Evolutionary conservation across 2,329 filamentous ascomycete genomes (phyloP).

Genomic region (Dothistroma septosporum): DNA sequence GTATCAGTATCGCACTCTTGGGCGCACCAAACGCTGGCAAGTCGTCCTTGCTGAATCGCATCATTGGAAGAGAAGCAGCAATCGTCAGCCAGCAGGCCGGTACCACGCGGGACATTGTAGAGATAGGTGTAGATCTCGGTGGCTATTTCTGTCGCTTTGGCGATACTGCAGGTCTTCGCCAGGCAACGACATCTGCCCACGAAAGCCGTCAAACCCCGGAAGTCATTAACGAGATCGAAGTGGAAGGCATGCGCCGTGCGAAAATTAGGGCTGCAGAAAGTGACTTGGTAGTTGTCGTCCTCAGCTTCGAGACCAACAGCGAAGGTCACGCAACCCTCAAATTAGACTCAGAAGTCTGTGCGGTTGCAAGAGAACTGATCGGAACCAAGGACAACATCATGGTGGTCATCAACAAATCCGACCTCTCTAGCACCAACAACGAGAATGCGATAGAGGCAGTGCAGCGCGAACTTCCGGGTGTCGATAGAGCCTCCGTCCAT

Average conservation of each 20-base stretch:
- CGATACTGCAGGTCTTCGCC: conserved; percentile 83
- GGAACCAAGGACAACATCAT: conserved; percentile 51
- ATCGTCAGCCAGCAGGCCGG: conserved; percentile 92
- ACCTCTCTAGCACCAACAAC: conserved; percentile 36
- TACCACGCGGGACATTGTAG: conserved; percentile 89
- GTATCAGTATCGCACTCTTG: conserved; percentile 79
- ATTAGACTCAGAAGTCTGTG: conserved; percentile 54
- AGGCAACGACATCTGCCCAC: conserved; percentile 8
- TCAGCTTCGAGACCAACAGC: conserved; percentile 60
- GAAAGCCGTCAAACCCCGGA: conserved; percentile 12
- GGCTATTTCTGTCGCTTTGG: conserved; percentile 92
- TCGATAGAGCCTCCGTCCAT: conserved; percentile 48
- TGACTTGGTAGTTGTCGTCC: conserved; percentile 77
- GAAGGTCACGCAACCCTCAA: conserved; percentile 12
- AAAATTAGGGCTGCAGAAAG: conserved; percentile 75
- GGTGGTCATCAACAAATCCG: conserved; percentile 59
- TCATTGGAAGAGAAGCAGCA: conserved; percentile 88
- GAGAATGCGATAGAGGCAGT: conserved; percentile 30
- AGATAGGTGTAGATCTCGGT: conserved; percentile 81
- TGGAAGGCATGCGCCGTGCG: conserved; percentile 85
- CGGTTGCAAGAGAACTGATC: conserved; percentile 50
- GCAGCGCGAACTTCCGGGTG: conserved; percentile 39
- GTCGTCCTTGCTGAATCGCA: conserved; percentile 83
- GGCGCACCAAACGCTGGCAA: conserved; percentile 94
- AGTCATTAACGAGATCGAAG: conserved; percentile 68